These are phyloP conservation scores for Discostella pseudostelligera DNA, from an alignment of 108 stramenopile species.

Conservation along the genomic window DNA sequence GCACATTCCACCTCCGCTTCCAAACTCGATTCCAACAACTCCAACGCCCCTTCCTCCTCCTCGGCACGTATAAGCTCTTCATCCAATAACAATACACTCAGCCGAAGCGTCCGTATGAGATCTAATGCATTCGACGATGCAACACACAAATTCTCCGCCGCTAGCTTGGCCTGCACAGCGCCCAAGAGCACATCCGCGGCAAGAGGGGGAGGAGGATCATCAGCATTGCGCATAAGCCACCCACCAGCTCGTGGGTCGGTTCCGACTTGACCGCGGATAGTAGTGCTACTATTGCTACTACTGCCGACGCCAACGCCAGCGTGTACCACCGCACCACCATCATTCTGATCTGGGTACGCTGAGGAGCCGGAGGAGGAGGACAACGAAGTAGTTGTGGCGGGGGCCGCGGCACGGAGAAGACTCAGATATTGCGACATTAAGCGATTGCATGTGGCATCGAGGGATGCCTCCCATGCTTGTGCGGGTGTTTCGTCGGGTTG, in stretches of 20 bases:
- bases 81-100: constrained; percentile 78
- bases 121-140: constrained; percentile 69
- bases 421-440: constrained; percentile 80
- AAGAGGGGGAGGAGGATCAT: constrained; percentile 75
- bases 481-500: constrained; percentile 74
- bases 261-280: constrained; percentile 20
- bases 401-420: constrained; percentile 70
- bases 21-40: constrained; percentile 45
- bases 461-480: constrained; percentile 70
- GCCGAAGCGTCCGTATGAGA: constrained; percentile 77
- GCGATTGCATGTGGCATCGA: constrained; percentile 86
- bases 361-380: constrained; percentile 51
- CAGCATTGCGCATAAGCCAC: constrained; percentile 60
- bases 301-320: constrained; percentile 6
- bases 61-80: constrained; percentile 74
- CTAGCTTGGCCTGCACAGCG: constrained; percentile 66
- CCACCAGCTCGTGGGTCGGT: constrained; percentile 58
- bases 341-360: constrained; percentile 35
- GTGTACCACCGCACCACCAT: constrained; percentile 16
- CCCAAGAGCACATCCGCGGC: constrained; percentile 61
- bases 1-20: constrained; percentile 55
- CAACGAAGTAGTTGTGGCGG: constrained; percentile 55
- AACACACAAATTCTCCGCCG: constrained; percentile 79
- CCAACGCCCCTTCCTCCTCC: constrained; percentile 70
- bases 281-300: not conserved